Percentiles rank a stretch among this genome's conserved stretches.
These are phyloP conservation scores for Amylostereum areolatum DNA, from an alignment of 1,284 basidiomycete species.

Conservation along the genomic window DNA sequence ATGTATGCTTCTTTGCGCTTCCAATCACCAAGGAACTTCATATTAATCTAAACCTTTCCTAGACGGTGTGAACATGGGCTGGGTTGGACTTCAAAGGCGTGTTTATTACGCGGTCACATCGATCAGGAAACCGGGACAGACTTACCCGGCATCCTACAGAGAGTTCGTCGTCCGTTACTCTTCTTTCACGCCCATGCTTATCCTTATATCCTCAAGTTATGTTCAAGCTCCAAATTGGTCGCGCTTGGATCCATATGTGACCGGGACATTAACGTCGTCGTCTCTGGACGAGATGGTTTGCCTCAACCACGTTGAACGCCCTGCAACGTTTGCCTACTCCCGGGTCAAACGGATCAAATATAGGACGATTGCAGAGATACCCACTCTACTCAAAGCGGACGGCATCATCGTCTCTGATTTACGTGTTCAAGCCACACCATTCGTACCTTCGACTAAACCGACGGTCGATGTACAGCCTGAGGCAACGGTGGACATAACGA, in stretches of 20 bases:
- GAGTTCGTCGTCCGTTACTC: not conserved
- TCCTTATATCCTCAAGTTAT: not conserved
- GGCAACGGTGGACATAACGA: no score
- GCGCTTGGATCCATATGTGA: constrained; percentile 19
- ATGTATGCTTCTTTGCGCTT: constrained; percentile 15
- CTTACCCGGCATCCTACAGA: not conserved
- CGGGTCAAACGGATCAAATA: constrained; percentile 28
- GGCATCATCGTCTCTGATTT: constrained; percentile 5
- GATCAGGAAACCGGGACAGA: not conserved
- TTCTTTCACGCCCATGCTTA: not conserved
- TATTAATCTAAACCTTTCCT: not conserved
- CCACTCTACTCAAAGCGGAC: constrained; percentile 10
- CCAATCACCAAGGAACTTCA: not conserved
- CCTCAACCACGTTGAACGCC: constrained; percentile 18
- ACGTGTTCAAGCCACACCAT: constrained; percentile 16
- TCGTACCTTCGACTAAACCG: constrained; percentile 10
- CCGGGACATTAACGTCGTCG: constrained; percentile 17
- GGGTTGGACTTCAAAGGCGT: not conserved
- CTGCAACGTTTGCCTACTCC: constrained; percentile 3
- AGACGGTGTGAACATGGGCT: not conserved
- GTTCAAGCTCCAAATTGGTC: not conserved
- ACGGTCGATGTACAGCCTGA: no score
- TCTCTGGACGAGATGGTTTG: constrained; percentile 35
- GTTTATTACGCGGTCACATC: not conserved
- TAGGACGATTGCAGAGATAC: constrained; percentile 22